Conservation (phyloP, 208 protist genomes). For the Leishmania major region DNA sequence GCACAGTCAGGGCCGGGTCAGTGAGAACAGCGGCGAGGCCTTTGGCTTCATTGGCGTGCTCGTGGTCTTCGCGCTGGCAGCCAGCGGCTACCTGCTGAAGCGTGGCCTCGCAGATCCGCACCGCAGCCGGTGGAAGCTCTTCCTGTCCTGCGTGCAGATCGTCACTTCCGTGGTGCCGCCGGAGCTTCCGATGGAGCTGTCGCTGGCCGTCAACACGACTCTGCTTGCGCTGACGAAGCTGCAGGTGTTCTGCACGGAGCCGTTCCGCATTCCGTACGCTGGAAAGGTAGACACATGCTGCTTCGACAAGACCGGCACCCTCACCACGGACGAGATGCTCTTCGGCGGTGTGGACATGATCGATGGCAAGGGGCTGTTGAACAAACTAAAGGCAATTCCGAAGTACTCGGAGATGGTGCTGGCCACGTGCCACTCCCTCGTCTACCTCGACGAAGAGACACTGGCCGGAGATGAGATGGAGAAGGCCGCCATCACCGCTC, state of each 20-base stretch:
- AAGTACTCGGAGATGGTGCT: conserved; percentile 78
- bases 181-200: conserved; percentile 99
- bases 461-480: conserved; percentile 97
- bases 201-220: conserved; percentile 98
- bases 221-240: conserved; percentile 92
- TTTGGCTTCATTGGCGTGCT: conserved; percentile 97
- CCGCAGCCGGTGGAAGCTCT: conserved; percentile 95
- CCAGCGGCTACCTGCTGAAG: conserved; percentile 95
- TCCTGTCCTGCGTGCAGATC: conserved; percentile 98
- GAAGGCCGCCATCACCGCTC: conserved; percentile 87
- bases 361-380: conserved; percentile 90
- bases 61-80: conserved; percentile 96
- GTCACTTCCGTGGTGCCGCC: conserved; percentile 99
- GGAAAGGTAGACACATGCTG: conserved; percentile 98
- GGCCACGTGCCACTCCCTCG: conserved; percentile 90
- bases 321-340: conserved; percentile 96
- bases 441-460: conserved; percentile 86
- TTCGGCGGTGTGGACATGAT: conserved; percentile 89
- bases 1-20: conserved; percentile 94
- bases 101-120: conserved; percentile 83
- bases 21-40: conserved; percentile 95
- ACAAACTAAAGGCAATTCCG: conserved; percentile 78
- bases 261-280: conserved; percentile 99
- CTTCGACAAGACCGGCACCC: conserved; percentile 99
- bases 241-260: conserved; percentile 96